Percentiles rank a stretch among this genome's conserved stretches.
Evolutionary conservation across 352 stramenopile genomes (phyloP).

Genomic region (Blastocystis sp.): DNA sequence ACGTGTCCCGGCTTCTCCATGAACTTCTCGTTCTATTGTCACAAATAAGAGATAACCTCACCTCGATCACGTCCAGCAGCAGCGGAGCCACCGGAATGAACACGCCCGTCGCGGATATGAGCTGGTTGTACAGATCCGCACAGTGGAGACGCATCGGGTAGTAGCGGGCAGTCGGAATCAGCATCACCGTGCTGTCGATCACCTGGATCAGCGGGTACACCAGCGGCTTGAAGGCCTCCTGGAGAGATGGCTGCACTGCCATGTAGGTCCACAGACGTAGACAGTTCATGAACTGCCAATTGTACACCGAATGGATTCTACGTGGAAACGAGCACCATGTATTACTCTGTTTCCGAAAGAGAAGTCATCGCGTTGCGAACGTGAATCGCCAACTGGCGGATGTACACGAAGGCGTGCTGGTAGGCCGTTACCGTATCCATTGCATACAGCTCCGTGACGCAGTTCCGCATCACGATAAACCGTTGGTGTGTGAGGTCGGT

Average conservation of each 20-base stretch:
- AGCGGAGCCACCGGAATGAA: conserved; percentile 85
- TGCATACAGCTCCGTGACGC: conserved; percentile 91
- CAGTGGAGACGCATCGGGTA: conserved; percentile 88
- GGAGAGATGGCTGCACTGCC: conserved; percentile 68
- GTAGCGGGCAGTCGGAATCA: conserved; percentile 67
- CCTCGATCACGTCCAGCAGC: conserved; percentile 82
- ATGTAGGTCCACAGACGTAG: conserved; percentile 85
- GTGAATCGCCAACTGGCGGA: conserved; percentile 90
- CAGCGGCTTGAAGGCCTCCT: conserved; percentile 63
- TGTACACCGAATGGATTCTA: conserved; percentile 67
- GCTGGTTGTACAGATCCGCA: conserved; percentile 84
- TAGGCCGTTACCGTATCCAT: conserved; percentile 88
- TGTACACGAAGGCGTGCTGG: conserved; percentile 97
- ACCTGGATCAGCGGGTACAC: conserved; percentile 87
- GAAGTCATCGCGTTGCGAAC: conserved; percentile 85
- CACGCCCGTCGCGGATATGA: conserved; percentile 80
- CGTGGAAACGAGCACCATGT: conserved; percentile 65
- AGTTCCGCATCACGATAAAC: conserved; percentile 84
- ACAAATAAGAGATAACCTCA: conserved; percentile 68
- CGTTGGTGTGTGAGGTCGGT: conserved; percentile 59
- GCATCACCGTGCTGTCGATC: conserved; percentile 67
- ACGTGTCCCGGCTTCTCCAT: conserved; percentile 39
- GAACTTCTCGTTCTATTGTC: conserved; percentile 58
- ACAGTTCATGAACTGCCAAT: conserved; percentile 95
- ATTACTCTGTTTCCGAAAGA: conserved; percentile 69